A percentile compares a stretch with the other conserved stretches of the same genome.
phyloP scores from a whole-genome alignment of 2,329 filamentous ascomycete species.

The Colletotrichum salicis region DNA sequence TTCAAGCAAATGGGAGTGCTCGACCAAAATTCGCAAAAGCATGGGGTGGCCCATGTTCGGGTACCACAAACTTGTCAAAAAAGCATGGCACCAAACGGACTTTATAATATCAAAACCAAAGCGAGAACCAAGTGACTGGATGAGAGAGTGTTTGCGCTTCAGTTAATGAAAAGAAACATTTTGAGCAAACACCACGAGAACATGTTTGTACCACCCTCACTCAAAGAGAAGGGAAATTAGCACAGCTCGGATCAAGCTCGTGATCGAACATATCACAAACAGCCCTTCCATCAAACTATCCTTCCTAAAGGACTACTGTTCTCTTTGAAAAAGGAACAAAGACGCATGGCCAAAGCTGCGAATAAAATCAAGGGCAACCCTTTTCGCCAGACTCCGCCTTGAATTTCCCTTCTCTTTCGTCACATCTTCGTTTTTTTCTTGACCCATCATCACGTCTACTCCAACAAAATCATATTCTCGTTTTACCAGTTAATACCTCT shows the following conservation, averaged over 20 bases:
- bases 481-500: not conserved
- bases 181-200: not conserved
- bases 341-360: not conserved
- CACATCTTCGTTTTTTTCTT: not conserved
- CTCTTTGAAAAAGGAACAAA: not conserved
- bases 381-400: not conserved
- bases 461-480: no score
- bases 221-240: not conserved
- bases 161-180: not conserved
- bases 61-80: not conserved
- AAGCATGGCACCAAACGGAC: not conserved
- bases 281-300: not conserved
- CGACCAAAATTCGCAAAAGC: not conserved
- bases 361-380: not conserved
- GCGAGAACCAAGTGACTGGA: not conserved
- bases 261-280: not conserved
- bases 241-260: constrained; percentile 64
- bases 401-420: not conserved
- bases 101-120: not conserved
- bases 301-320: not conserved
- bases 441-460: not conserved
- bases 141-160: not conserved
- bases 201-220: not conserved
- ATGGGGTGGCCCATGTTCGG: not conserved
- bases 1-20: not conserved